Conservation (phyloP, 2,329 filamentous ascomycete genomes). For the Botrytis medusae region DNA sequence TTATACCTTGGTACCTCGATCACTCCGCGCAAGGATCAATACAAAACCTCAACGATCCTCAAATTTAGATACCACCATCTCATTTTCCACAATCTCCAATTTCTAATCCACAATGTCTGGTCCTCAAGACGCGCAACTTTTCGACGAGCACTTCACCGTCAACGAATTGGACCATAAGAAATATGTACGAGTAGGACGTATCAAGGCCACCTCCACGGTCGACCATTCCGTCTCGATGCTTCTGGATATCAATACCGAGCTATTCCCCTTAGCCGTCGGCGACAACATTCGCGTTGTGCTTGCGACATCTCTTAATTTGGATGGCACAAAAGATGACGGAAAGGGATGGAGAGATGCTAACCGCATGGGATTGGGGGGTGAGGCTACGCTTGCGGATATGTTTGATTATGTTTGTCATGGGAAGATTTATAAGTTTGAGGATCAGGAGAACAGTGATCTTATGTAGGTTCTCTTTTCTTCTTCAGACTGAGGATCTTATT, state of each 20-base stretch:
- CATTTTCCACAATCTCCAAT: conserved; percentile 48
- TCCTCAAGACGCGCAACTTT: conserved; percentile 85
- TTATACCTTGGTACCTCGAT: background rate
- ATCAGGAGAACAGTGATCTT: conserved; percentile 73
- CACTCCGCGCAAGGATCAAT: background rate
- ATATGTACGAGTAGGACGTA: conserved; percentile 92
- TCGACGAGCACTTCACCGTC: conserved; percentile 88
- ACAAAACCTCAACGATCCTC: background rate
- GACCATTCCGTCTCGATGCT: conserved; percentile 75
- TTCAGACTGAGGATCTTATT: background rate
- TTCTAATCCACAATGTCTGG: conserved; percentile 70
- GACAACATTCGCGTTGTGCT: conserved; percentile 80
- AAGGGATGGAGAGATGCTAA: conserved; percentile 80
- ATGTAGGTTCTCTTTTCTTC: conserved; percentile 63
- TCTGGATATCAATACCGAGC: conserved; percentile 91
- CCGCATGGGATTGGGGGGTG: conserved; percentile 51
- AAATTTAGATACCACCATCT: background rate
- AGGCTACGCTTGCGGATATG: conserved; percentile 69
- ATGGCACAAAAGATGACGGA: conserved; percentile 75
- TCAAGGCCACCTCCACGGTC: conserved; percentile 67
- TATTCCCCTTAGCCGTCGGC: conserved; percentile 74
- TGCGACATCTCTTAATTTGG: conserved; percentile 80
- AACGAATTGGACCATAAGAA: conserved; percentile 78
- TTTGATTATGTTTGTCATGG: conserved; percentile 88
- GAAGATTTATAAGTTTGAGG: conserved; percentile 87